phyloP scores from a whole-genome alignment of 108 stramenopile species.

The Conticribra weissflogii region DNA sequence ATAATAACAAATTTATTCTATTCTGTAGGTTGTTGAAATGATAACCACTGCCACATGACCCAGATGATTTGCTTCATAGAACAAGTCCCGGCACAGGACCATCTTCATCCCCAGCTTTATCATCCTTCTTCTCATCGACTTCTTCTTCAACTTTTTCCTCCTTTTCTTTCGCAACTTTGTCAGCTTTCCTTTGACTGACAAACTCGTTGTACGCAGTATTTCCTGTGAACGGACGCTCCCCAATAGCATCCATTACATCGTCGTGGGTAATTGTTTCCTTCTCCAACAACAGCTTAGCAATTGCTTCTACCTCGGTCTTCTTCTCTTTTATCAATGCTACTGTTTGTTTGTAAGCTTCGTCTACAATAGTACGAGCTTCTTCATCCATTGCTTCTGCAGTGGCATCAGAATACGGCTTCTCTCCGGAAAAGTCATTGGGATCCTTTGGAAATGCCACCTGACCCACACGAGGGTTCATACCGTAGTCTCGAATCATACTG shows the following conservation, averaged over 20 bases:
- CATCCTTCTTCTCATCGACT: conserved; percentile 42
- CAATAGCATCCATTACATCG: conserved; percentile 91
- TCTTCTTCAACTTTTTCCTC: conserved; percentile 42
- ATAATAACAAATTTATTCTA: too few relatives aligned
- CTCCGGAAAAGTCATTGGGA: conserved; percentile 67
- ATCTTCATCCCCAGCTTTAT: conserved; percentile 33
- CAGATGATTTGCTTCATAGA: conserved; percentile 9
- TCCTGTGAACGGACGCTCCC: conserved; percentile 88
- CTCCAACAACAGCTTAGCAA: conserved; percentile 90
- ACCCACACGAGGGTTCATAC: conserved; percentile 94
- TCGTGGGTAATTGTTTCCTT: conserved; percentile 98
- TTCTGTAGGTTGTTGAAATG: too few relatives aligned
- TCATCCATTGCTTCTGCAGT: conserved; percentile 97
- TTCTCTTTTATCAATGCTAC: conserved; percentile 76
- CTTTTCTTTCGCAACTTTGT: conserved; percentile 26
- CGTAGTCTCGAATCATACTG: conserved; percentile 92
- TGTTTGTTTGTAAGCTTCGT: conserved; percentile 87
- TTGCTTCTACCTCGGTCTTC: conserved; percentile 77
- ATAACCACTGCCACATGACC: too few relatives aligned
- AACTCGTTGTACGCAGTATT: conserved; percentile 88
- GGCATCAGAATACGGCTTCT: conserved; percentile 91
- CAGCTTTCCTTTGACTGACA: conserved; percentile 57
- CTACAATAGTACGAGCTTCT: conserved; percentile 92
- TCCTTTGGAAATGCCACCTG: conserved; percentile 93
- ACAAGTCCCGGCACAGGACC: conserved; percentile 45